Evolutionary conservation across 768 basidiomycete species (phyloP).

Genomic region (Austroboletus festivus): DNA sequence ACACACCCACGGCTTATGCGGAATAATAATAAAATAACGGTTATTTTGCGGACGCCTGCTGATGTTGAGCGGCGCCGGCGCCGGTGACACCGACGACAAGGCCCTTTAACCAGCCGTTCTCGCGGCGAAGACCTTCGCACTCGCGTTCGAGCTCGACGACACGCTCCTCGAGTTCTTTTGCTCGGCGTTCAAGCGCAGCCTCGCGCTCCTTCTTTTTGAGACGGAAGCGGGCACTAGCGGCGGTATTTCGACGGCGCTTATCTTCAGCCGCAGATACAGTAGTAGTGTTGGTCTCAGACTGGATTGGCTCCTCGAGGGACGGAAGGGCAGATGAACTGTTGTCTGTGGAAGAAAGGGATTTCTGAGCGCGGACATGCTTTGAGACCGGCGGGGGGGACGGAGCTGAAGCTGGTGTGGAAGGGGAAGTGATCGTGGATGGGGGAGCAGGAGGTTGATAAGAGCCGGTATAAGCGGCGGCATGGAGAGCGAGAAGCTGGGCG

Average conservation of each 20-base stretch:
- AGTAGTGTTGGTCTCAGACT: constrained; percentile 11
- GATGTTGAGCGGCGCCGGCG: constrained; percentile 43
- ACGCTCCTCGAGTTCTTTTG: constrained; percentile 79
- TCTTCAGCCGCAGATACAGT: constrained; percentile 66
- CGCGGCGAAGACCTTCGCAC: constrained; percentile 81
- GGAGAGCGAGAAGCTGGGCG: constrained; percentile 66
- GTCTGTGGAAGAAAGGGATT: constrained; percentile 38
- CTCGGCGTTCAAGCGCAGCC: constrained; percentile 78
- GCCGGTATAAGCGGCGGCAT: constrained; percentile 38
- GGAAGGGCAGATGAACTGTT: constrained; percentile 27
- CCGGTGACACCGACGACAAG: constrained; percentile 86
- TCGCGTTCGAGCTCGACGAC: constrained; percentile 86
- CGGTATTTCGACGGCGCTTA: constrained; percentile 91
- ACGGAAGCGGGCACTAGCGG: constrained; percentile 89
- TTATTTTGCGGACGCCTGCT: constrained; percentile 22
- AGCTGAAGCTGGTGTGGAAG: constrained; percentile 14
- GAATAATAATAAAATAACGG: not conserved
- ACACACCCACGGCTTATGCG: not conserved
- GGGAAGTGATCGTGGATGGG: constrained; percentile 3
- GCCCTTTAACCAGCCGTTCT: constrained; percentile 92
- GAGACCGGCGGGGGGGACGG: constrained; percentile 23
- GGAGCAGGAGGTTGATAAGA: constrained; percentile 19
- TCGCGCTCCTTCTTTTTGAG: constrained; percentile 97
- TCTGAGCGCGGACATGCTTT: constrained; percentile 60
- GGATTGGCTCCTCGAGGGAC: constrained; percentile 29